Percentiles rank a stretch among this genome's conserved stretches.
Evolutionary conservation across 352 stramenopile genomes (phyloP).

Genomic region (Globisporangium canariense): DNA sequence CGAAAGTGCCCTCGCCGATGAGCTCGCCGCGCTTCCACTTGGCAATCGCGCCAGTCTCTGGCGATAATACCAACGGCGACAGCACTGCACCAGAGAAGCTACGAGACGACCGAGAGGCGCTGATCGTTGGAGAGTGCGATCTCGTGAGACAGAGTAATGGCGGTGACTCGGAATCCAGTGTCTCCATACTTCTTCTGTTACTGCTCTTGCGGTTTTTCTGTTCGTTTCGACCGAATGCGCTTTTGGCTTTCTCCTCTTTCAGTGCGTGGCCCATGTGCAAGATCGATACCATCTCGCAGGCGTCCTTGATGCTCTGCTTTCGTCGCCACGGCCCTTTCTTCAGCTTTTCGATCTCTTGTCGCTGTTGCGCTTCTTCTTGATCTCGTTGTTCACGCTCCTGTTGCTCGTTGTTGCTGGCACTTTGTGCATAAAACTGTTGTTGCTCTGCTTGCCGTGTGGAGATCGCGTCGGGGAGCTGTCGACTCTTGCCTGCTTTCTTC

Average conservation of each 20-base stretch:
- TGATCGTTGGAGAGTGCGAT: slow-evolving; percentile 19
- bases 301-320: slow-evolving; percentile 19
- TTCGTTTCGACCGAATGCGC: slow-evolving; percentile 18
- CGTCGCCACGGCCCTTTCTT: slow-evolving; percentile 9
- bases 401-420: slow-evolving; percentile 1
- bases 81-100: not conserved
- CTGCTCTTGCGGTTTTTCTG: slow-evolving; percentile 1
- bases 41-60: slow-evolving; percentile 34
- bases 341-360: not conserved
- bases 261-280: slow-evolving; percentile 27
- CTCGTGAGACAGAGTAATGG: slow-evolving; percentile 7
- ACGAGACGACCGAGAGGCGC: not conserved
- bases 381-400: not conserved
- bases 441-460: slow-evolving; percentile 19
- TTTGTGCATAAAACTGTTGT: not conserved
- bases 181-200: slow-evolving; percentile 3
- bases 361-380: not conserved
- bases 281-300: slow-evolving; percentile 33
- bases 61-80: slow-evolving; percentile 12
- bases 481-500: slow-evolving; percentile 46
- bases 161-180: not conserved
- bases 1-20: slow-evolving; percentile 95
- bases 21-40: slow-evolving; percentile 93
- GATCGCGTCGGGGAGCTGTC: slow-evolving; percentile 45
- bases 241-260: slow-evolving; percentile 10